These are phyloP conservation scores for Phytophthora pluvialis DNA, from an alignment of 352 stramenopile species.

Conservation along the genomic window DNA sequence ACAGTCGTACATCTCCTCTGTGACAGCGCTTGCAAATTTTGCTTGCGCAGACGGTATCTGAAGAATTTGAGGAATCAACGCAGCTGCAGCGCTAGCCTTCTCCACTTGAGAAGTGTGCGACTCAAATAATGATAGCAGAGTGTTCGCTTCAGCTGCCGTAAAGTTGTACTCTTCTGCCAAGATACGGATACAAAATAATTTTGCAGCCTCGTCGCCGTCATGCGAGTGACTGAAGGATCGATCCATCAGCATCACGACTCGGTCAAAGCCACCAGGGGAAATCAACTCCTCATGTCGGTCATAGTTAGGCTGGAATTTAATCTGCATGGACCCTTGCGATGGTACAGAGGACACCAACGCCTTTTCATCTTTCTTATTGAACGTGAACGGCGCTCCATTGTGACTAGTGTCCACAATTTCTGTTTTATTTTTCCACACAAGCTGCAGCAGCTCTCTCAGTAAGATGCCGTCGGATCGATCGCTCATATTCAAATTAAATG, in stretches of 20 bases:
- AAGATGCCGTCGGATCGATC: constrained; percentile 62
- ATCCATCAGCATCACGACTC: constrained; percentile 47
- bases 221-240: constrained; percentile 50
- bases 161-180: constrained; percentile 72
- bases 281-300: constrained; percentile 66
- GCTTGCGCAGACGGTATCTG: constrained; percentile 17
- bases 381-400: constrained; percentile 52
- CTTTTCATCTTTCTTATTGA: constrained; percentile 71
- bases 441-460: constrained; percentile 58
- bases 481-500: constrained; percentile 58
- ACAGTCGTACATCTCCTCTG: constrained; percentile 62
- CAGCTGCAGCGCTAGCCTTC: constrained; percentile 65
- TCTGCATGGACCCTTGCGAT: constrained; percentile 47
- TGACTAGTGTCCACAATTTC: constrained; percentile 59
- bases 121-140: constrained; percentile 63
- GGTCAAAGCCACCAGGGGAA: constrained; percentile 42
- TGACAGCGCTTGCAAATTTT: not conserved
- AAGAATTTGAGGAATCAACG: constrained; percentile 71
- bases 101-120: constrained; percentile 73
- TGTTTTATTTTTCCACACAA: constrained; percentile 63
- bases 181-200: constrained; percentile 67
- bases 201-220: constrained; percentile 63
- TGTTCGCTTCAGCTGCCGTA: constrained; percentile 60
- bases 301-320: constrained; percentile 71
- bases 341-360: constrained; percentile 47